A percentile compares a stretch with the other conserved stretches of the same genome.
Conservation (phyloP, 2,329 filamentous ascomycete species). For the Venturia oleaginea region DNA sequence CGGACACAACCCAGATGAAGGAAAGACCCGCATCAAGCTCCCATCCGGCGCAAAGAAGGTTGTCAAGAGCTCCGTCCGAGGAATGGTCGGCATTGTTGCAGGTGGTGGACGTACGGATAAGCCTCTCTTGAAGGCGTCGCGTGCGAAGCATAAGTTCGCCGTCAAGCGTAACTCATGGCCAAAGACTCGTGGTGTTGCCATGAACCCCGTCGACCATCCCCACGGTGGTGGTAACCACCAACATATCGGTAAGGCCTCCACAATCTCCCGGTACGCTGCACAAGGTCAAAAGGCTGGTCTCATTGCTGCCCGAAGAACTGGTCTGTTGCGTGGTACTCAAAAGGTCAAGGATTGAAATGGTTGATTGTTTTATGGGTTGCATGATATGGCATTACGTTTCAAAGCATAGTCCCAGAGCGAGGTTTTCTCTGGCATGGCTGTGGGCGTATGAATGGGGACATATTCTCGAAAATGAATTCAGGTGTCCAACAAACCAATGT, state of each 20-base stretch:
- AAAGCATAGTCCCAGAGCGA: background rate
- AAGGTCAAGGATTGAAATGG: constrained; percentile 79
- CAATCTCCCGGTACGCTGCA: constrained; percentile 95
- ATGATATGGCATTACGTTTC: constrained; percentile 6
- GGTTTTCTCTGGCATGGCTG: background rate
- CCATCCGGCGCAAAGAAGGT: constrained; percentile 99
- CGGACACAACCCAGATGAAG: constrained; percentile 79
- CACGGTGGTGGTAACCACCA: constrained; percentile 90
- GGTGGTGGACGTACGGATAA: constrained; percentile 99
- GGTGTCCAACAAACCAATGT: background rate
- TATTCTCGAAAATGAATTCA: constrained; percentile 2
- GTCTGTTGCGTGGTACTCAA: constrained; percentile 99
- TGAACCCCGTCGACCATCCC: constrained; percentile 98
- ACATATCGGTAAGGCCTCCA: constrained; percentile 99
- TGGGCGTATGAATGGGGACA: constrained; percentile 12
- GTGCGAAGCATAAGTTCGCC: constrained; percentile 99
- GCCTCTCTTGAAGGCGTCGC: constrained; percentile 97
- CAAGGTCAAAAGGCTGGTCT: constrained; percentile 99
- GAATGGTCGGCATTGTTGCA: constrained; percentile 99
- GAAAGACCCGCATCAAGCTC: constrained; percentile 98
- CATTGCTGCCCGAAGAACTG: constrained; percentile 98
- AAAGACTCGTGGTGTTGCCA: constrained; percentile 99
- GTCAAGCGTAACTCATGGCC: constrained; percentile 99
- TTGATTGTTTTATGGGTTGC: constrained; percentile 10
- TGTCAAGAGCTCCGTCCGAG: constrained; percentile 80